Base-by-base conservation (phyloP, 2,329 filamentous ascomycete species). In the Knufia petricola region DNA sequence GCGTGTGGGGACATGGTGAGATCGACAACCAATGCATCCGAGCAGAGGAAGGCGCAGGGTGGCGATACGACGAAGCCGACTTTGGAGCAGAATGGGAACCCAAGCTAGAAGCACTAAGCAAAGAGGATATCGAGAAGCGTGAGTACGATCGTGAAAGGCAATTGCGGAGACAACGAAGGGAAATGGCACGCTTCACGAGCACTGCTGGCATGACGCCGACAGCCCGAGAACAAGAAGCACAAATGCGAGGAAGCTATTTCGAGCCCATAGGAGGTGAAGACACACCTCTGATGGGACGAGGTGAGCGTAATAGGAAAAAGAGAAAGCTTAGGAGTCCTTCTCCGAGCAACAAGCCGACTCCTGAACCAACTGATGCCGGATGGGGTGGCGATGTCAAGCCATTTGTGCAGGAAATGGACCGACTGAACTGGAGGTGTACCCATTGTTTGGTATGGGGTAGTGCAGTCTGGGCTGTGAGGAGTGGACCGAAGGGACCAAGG, bases 81-180 rank as follows among this genome's bases (percentile, higher is more conserved):
- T 75, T 96, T 2, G 89, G 78, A 6, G 83, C 86, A 55, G 82
- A 85, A 52, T 92, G 86, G 86, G 85, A 88, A 62, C 84, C 86
- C 4, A 87, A 85, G 69, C 75, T 92, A 7, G 86, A 90, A 64
- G 74, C 77, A 0, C 69, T 98, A 1, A 89, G 84, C 32, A 94
- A 95, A 59, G 92, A 98, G 59, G 92, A 98, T 62, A 96, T 98
- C 47, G 92, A 98, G 68, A 94, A 94, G 70, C 80, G 92, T 23
- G 92, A 98, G 66, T 87, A 87, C 45, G 92, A 98, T 63, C 79
- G 92, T 36, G 92, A 98, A 66, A 76, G 92, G 48, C 87, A 96
- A 66, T 84, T 95, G 32, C 77, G 92, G 50, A 77, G 92, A 51
- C 69, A 95, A 54, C 78, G 92, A 49, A 77, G 92, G 62, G 92